Conservation (phyloP, 2,329 filamentous ascomycete genomes). For the Pleomassaria siparia region DNA sequence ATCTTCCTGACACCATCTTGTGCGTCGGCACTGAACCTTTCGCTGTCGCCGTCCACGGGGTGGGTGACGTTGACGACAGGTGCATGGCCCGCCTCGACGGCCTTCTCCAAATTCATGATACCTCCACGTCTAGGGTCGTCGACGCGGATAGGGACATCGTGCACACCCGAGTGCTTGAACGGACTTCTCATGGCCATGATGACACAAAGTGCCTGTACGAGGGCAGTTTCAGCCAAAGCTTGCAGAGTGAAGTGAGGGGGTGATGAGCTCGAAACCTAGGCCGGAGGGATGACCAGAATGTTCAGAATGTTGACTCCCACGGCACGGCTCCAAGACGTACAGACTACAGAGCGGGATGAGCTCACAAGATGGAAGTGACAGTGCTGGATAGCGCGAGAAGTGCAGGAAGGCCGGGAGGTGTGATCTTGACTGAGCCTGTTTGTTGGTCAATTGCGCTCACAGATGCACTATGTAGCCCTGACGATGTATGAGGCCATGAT, state of each 20-base stretch:
- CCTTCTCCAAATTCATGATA: slow-evolving; percentile 10
- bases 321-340: too few relatives aligned
- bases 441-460: too few relatives aligned
- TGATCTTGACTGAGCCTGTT: too few relatives aligned
- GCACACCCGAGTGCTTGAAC: background rate
- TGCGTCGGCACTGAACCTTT: slow-evolving; percentile 19
- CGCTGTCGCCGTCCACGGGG: slow-evolving; percentile 15
- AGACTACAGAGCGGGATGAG: too few relatives aligned
- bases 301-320: too few relatives aligned
- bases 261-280: background rate
- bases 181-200: background rate
- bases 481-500: too few relatives aligned
- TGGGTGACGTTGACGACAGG: slow-evolving; percentile 10
- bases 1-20: slow-evolving; percentile 40
- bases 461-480: too few relatives aligned
- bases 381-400: too few relatives aligned
- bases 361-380: too few relatives aligned
- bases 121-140: slow-evolving; percentile 3
- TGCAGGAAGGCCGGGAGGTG: too few relatives aligned
- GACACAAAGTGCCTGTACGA: background rate
- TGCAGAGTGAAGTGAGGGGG: background rate
- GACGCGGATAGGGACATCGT: background rate
- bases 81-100: slow-evolving; percentile 11
- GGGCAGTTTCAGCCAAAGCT: background rate
- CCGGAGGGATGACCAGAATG: background rate